Percentiles rank a stretch among this genome's conserved stretches.
Conservation (phyloP, 2,329 filamentous ascomycete genomes). For the Claviceps sp. region DNA sequence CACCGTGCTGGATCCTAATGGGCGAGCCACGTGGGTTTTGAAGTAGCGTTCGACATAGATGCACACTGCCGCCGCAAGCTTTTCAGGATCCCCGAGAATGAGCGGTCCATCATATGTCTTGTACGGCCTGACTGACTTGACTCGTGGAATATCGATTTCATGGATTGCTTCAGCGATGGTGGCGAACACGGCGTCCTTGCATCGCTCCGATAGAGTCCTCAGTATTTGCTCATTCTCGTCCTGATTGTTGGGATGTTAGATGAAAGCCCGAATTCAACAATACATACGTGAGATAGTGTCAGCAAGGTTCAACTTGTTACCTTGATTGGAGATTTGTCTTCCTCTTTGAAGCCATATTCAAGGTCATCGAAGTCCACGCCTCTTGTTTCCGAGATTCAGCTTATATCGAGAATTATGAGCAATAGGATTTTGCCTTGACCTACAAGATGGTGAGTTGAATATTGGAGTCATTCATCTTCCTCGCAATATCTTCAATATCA, state of each 20-base stretch:
- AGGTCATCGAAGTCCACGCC: constrained; percentile 89
- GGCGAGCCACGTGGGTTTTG: constrained; percentile 63
- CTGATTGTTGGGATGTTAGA: constrained; percentile 11
- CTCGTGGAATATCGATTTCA: constrained; percentile 61
- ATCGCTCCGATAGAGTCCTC: constrained; percentile 50
- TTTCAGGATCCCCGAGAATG: constrained; percentile 63
- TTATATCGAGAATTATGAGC: background rate
- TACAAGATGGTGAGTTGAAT: constrained; percentile 73
- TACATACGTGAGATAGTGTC: background rate
- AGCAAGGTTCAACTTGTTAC: constrained; percentile 22
- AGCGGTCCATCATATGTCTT: constrained; percentile 69
- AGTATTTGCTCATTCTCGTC: constrained; percentile 58
- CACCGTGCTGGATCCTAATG: constrained; percentile 66
- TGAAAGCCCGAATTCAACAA: background rate
- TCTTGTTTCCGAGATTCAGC: constrained; percentile 25
- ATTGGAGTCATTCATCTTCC: constrained; percentile 59
- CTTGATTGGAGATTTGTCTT: constrained; percentile 64
- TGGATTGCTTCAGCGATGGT: constrained; percentile 77
- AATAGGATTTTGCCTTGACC: constrained; percentile 20
- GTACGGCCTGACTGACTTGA: constrained; percentile 65
- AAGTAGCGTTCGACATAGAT: constrained; percentile 90
- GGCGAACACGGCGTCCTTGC: constrained; percentile 57
- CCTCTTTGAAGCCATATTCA: constrained; percentile 85
- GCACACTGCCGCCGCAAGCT: constrained; percentile 59
- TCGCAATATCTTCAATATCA: constrained; percentile 54